Percentiles rank a stretch among this genome's conserved stretches.
Evolutionary conservation across 495 filamentous ascomycete species (phyloP).

Genomic region (Talaromyces thailandensis): DNA sequence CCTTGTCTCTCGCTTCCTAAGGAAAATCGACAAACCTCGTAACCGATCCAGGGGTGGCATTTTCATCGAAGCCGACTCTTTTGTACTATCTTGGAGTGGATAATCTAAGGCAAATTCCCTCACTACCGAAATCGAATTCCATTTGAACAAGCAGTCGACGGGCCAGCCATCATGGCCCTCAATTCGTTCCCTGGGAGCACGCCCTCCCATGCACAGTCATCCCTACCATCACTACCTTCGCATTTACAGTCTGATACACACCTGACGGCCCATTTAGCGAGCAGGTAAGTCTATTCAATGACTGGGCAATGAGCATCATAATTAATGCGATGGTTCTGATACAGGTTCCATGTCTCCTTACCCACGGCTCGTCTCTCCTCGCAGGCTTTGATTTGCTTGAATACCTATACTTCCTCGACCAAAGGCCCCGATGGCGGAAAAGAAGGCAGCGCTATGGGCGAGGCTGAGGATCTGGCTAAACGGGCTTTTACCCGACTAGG

Average conservation of each 20-base stretch:
- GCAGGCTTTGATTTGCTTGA: constrained; percentile 80
- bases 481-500: constrained; percentile 81
- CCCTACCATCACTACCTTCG: constrained; percentile 75
- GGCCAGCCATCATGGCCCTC: constrained; percentile 23
- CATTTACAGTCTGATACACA: constrained; percentile 96
- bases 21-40: neutral
- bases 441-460: constrained; percentile 77
- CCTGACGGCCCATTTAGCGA: constrained; percentile 89
- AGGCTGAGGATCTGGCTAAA: constrained; percentile 80
- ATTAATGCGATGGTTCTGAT: neutral
- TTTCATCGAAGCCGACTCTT: neutral
- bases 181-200: constrained; percentile 21
- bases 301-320: neutral
- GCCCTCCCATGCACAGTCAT: constrained; percentile 75
- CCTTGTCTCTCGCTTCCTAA: neutral
- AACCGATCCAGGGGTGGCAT: neutral
- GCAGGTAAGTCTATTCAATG: constrained; percentile 43
- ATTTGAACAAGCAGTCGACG: constrained; percentile 8
- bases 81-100: neutral
- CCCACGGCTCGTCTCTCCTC: constrained; percentile 84
- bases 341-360: constrained; percentile 72
- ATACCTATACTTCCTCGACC: constrained; percentile 82
- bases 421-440: constrained; percentile 84
- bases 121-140: constrained; percentile 3
- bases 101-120: neutral